Evolutionary conservation across 176 grass and related monocot genomes (phyloP).

Genomic region (Phoenix roebelenii): DNA sequence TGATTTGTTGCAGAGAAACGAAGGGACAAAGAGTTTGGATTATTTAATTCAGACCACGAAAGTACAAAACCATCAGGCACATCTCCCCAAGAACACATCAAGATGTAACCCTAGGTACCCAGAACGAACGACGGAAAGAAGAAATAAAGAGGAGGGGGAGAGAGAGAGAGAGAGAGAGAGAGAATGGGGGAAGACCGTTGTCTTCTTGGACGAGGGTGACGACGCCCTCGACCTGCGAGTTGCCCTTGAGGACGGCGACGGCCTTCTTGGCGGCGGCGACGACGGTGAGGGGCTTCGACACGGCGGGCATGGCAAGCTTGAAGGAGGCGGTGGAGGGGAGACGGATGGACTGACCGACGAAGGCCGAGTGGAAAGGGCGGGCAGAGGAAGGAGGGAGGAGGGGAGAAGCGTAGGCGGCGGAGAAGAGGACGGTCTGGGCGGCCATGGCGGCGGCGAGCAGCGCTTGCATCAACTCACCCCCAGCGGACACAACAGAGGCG

Average conservation of each 20-base stretch:
- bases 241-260: slow-evolving; percentile 84
- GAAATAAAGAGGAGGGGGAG: too few relatives aligned
- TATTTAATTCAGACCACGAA: too few relatives aligned
- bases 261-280: slow-evolving; percentile 73
- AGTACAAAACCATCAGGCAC: too few relatives aligned
- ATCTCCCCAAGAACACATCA: too few relatives aligned
- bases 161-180: neutral
- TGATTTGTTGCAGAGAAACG: too few relatives aligned
- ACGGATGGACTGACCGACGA: slow-evolving; percentile 19
- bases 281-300: slow-evolving; percentile 28
- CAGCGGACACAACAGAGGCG: too few relatives aligned
- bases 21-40: too few relatives aligned
- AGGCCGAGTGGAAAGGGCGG: slow-evolving; percentile 57
- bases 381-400: slow-evolving; percentile 39
- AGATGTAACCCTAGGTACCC: too few relatives aligned
- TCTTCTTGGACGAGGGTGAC: slow-evolving; percentile 78
- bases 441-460: slow-evolving; percentile 35
- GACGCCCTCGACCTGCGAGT: slow-evolving; percentile 68
- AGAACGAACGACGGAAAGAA: too few relatives aligned
- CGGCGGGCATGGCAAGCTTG: neutral
- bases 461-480: too few relatives aligned
- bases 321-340: slow-evolving; percentile 13
- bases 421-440: slow-evolving; percentile 38
- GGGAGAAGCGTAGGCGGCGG: slow-evolving; percentile 9
- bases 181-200: slow-evolving; percentile 30